These are phyloP conservation scores for Zelonia costaricensis DNA, from an alignment of 208 protist genomes.

Conservation along the genomic window DNA sequence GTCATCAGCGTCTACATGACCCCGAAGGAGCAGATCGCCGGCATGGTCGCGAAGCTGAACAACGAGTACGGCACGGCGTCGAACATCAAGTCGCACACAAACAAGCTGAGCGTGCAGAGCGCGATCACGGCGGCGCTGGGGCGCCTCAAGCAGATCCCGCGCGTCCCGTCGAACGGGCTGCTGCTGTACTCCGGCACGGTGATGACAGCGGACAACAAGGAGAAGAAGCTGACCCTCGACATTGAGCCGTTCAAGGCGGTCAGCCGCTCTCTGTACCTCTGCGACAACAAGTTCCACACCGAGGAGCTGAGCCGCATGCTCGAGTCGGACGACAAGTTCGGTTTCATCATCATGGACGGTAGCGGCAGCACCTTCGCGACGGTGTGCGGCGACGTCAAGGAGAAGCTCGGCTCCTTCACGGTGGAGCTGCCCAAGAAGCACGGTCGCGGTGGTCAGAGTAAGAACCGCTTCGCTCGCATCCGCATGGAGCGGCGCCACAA, in stretches of 20 bases:
- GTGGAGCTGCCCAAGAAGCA: conserved; percentile 99
- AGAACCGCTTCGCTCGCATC: conserved; percentile 99
- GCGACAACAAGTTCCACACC: conserved; percentile 98
- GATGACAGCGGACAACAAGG: conserved; percentile 98
- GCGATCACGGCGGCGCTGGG: conserved; percentile 91
- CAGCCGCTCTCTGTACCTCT: conserved; percentile 99
- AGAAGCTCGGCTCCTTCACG: conserved; percentile 98
- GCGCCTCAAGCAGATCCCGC: conserved; percentile 93
- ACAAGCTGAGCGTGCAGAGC: conserved; percentile 93
- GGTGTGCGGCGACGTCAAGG: conserved; percentile 97
- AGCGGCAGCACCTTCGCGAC: conserved; percentile 97
- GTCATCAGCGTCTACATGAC: conserved; percentile 99
- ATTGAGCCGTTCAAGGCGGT: conserved; percentile 99
- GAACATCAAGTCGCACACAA: conserved; percentile 99
- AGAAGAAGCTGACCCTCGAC: conserved; percentile 99
- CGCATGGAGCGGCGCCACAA: conserved; percentile 99
- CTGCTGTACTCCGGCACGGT: conserved; percentile 99
- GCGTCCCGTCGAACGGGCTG: conserved; percentile 97
- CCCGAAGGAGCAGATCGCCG: conserved; percentile 98
- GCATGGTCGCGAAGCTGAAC: conserved; percentile 98
- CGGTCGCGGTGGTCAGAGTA: conserved; percentile 99
- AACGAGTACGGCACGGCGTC: conserved; percentile 99
- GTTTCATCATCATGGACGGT: conserved; percentile 99
- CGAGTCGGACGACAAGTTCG: conserved; percentile 99
- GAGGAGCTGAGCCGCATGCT: conserved; percentile 98